Conservation (phyloP, 164 flowering plant genomes). For the Aristolochia californica region DNA sequence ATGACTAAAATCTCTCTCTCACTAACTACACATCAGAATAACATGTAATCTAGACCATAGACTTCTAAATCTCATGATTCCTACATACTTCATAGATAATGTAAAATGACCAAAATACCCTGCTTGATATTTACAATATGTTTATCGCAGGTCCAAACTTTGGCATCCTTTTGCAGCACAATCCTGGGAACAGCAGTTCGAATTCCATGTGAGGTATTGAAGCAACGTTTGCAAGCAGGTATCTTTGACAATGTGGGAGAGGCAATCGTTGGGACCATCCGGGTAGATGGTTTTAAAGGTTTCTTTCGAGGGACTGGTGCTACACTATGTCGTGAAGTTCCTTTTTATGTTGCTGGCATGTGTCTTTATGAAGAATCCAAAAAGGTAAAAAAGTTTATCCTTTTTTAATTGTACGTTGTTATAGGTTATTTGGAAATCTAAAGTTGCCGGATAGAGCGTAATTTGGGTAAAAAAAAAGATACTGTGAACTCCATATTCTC, state of each 20-base stretch:
- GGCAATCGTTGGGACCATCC: slow-evolving; percentile 81
- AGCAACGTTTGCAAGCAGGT: slow-evolving; percentile 95
- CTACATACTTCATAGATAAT: no score
- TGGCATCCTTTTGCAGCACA: slow-evolving; percentile 93
- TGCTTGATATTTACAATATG: not conserved
- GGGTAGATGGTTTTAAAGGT: slow-evolving; percentile 85
- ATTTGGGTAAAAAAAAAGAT: no score
- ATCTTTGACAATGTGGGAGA: slow-evolving; percentile 91
- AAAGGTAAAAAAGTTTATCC: slow-evolving; percentile 41
- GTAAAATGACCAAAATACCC: no score
- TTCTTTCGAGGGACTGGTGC: slow-evolving; percentile 99
- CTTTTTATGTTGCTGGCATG: slow-evolving; percentile 98
- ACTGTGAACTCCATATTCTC: no score
- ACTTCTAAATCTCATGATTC: no score
- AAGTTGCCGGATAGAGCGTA: no score
- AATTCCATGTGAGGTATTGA: slow-evolving; percentile 93
- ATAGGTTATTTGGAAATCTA: no score
- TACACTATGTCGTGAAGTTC: slow-evolving; percentile 94
- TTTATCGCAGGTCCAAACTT: slow-evolving; percentile 66
- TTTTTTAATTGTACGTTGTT: not conserved
- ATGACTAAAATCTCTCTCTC: no score
- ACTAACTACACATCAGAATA: no score
- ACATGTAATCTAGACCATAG: no score
- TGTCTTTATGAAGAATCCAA: slow-evolving; percentile 94
- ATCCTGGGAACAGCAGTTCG: slow-evolving; percentile 91